Evolutionary conservation across 1,284 basidiomycete genomes (phyloP).

Genomic region (Cryptococcus amylolentus): DNA sequence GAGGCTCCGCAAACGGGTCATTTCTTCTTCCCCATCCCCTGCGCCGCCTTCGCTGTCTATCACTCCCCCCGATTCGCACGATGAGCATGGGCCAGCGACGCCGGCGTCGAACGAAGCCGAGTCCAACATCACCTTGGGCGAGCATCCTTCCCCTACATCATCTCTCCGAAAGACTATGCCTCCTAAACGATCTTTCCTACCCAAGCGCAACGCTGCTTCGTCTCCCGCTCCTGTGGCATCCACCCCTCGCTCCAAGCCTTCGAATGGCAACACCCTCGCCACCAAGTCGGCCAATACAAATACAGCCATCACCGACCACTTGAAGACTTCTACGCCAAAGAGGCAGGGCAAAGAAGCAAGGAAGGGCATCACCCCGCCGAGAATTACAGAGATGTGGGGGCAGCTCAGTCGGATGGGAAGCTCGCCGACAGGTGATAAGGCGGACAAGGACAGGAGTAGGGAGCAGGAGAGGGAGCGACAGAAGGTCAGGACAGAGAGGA

Average conservation of each 20-base stretch:
- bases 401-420: conserved; percentile 18
- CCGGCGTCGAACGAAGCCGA: background rate
- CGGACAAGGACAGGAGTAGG: background rate
- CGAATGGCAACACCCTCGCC: background rate
- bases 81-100: background rate
- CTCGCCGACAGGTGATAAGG: conserved; percentile 5
- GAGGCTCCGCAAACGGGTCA: conserved; percentile 9
- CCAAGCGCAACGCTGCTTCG: conserved; percentile 5
- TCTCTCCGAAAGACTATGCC: conserved; percentile 2
- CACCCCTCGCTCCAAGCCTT: background rate
- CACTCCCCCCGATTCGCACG: background rate
- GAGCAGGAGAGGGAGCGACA: background rate
- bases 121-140: no score
- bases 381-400: conserved; percentile 21
- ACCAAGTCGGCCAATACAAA: no score
- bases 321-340: conserved; percentile 8
- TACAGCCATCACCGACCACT: background rate
- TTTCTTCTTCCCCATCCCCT: conserved; percentile 1
- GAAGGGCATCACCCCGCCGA: conserved; percentile 13
- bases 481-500: background rate
- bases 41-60: background rate
- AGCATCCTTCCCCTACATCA: background rate
- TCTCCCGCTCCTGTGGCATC: conserved; percentile 3
- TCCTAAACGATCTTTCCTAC: conserved; percentile 14
- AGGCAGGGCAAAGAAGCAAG: background rate